Percentiles rank a stretch among this genome's conserved stretches.
Evolutionary conservation across 2,329 filamentous ascomycete species (phyloP).

Genomic region (Fusarium chuoi): DNA sequence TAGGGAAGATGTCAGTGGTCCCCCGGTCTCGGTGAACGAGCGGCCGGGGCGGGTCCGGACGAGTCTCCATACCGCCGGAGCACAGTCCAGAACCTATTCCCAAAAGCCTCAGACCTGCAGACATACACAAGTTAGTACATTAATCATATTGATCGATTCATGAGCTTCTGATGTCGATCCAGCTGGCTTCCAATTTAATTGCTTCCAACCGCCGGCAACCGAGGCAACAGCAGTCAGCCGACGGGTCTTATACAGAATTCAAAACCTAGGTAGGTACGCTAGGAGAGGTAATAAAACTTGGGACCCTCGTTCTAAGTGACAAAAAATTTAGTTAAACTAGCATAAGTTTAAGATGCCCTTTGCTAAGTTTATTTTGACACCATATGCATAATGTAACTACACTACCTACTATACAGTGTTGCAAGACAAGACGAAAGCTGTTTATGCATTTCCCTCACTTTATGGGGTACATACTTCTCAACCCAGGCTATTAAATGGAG

Average conservation of each 20-base stretch:
- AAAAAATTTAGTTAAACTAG: too few species aligned
- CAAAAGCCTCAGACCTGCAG: background rate
- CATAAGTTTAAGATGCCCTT: too few species aligned
- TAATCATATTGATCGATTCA: background rate
- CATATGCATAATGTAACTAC: background rate
- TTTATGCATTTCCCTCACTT: background rate
- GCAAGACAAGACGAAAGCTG: background rate
- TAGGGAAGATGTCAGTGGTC: conserved; percentile 17
- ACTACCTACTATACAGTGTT: conserved; percentile 16
- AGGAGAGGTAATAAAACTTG: too few species aligned
- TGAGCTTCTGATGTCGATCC: background rate
- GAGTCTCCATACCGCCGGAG: conserved; percentile 11
- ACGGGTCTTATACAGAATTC: background rate
- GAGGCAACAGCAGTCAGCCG: background rate
- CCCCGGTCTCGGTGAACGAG: conserved; percentile 27
- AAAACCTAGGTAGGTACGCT: background rate
- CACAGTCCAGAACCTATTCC: background rate
- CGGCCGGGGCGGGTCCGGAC: conserved; percentile 30
- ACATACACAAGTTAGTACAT: background rate
- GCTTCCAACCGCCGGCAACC: background rate
- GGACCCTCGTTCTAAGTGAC: too few species aligned
- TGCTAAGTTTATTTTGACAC: too few species aligned
- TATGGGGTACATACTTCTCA: background rate
- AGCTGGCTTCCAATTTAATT: background rate
- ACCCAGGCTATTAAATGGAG: background rate